Conservation (phyloP, 2,329 filamentous ascomycete genomes). For the Sarocladium strictum region DNA sequence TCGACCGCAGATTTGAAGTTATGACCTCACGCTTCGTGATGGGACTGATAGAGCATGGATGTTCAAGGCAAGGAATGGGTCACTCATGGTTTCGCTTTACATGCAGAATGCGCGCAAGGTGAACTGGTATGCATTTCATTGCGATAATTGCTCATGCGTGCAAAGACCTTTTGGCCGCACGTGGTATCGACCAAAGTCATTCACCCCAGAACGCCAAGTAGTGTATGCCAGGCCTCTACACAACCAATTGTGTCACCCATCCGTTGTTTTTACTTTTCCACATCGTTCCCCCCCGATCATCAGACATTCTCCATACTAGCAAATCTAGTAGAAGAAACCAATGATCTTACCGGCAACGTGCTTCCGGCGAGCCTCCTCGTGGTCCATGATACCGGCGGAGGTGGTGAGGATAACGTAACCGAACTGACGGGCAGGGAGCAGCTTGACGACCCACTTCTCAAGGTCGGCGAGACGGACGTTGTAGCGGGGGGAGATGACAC, state of each 20-base stretch:
- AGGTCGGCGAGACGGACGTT: slow-evolving; percentile 96
- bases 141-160: slow-evolving; percentile 8
- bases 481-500: slow-evolving; percentile 99
- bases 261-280: slow-evolving; percentile 14
- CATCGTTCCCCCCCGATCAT: slow-evolving; percentile 3
- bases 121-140: slow-evolving; percentile 10
- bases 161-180: slow-evolving; percentile 5
- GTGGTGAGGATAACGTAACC: slow-evolving; percentile 99
- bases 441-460: slow-evolving; percentile 99
- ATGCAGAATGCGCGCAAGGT: not conserved
- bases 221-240: slow-evolving; percentile 7
- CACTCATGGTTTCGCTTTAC: not conserved
- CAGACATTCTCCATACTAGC: not conserved
- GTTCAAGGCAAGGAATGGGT: not conserved
- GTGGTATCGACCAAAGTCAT: slow-evolving; percentile 10
- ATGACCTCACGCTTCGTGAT: too few relatives aligned
- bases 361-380: slow-evolving; percentile 98
- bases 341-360: slow-evolving; percentile 99
- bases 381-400: slow-evolving; percentile 99
- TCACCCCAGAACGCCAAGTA: slow-evolving; percentile 9
- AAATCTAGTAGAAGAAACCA: slow-evolving; percentile 95
- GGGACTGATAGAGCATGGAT: too few relatives aligned
- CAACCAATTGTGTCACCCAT: not conserved
- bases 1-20: too few relatives aligned
- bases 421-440: slow-evolving; percentile 99